These are phyloP conservation scores for Hortaea werneckii DNA, from an alignment of 2,329 filamentous ascomycete species.

Conservation along the genomic window DNA sequence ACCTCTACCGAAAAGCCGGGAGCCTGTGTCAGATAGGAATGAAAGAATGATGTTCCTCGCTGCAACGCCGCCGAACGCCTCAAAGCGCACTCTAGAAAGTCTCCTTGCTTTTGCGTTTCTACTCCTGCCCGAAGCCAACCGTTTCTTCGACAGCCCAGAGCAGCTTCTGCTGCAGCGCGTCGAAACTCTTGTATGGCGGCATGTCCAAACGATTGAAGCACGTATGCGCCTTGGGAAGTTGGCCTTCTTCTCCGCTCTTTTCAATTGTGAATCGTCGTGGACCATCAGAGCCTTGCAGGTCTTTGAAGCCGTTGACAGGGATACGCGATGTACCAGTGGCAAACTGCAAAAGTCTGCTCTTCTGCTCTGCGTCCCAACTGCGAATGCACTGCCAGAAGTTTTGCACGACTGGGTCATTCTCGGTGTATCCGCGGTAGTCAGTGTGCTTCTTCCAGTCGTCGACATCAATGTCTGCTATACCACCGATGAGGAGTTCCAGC, in stretches of 20 bases:
- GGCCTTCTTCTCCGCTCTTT: slow-evolving; percentile 83
- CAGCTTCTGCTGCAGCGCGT: slow-evolving; percentile 77
- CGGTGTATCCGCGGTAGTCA: slow-evolving; percentile 96
- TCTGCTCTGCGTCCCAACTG: slow-evolving; percentile 96
- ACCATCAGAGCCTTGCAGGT: slow-evolving; percentile 92
- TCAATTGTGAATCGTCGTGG: slow-evolving; percentile 95
- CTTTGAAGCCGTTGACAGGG: slow-evolving; percentile 98
- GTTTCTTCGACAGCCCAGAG: slow-evolving; percentile 98
- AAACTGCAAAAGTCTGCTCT: slow-evolving; percentile 90
- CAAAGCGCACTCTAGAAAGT: neutral
- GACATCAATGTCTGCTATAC: slow-evolving; percentile 99
- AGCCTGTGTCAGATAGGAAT: neutral
- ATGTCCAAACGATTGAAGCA: slow-evolving; percentile 98
- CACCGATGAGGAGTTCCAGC: slow-evolving; percentile 88
- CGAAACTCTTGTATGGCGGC: slow-evolving; percentile 82
- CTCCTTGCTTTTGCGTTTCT: slow-evolving; percentile 25
- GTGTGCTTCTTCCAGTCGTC: slow-evolving; percentile 99
- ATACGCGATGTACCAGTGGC: slow-evolving; percentile 96
- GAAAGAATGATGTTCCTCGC: neutral
- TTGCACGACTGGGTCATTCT: slow-evolving; percentile 92
- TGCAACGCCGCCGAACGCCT: neutral
- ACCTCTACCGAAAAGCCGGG: neutral
- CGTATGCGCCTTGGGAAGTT: slow-evolving; percentile 93
- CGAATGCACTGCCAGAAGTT: slow-evolving; percentile 98
- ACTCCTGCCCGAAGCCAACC: slow-evolving; percentile 97